Base-by-base conservation (phyloP, 495 filamentous ascomycete genomes). In the Bathelium albidoporum region DNA sequence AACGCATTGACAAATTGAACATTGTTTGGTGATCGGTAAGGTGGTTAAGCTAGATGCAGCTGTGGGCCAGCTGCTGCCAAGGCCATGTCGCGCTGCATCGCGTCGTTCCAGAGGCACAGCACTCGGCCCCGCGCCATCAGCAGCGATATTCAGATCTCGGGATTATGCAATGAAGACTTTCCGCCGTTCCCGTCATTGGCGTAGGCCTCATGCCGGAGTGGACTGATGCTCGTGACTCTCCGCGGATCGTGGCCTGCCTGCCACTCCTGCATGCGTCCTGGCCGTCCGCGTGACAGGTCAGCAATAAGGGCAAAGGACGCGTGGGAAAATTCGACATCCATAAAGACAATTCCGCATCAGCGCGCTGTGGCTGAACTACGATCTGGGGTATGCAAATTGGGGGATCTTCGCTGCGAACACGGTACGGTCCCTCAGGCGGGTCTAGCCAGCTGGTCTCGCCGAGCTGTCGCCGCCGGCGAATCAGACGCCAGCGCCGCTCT, bases 1-100 rank as follows among this genome's bases (percentile, higher is more conserved):
- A 55, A 29, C 24, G 49, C 49, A 26, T 28, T 55, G 49, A 55
- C 49, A 55, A 55, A 55, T 55, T 55, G 49, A 55, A 55, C 29
- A 28, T 11, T 7, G 49, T 55, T 12, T 49, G 20, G 49, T 20
- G 24, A 9, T 55, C 24, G 2, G 49, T 26, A 55, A 9, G 29
- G 4, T 55, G 7, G 10, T 12, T 24, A 29, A 26, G 22, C 22
- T 29, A n/a, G 22, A 55, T 29, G 49, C 49, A 29, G 22, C 26
- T 55, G 49, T 55, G 24, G 11, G 44, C 44, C 20, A 22, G 5
- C 34, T 5, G 11, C 44, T 49, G 44, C 44, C 14, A 22, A 5
- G 29, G 2, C 2, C 24, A 55, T 55, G 49, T 55, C 49, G 24
- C 16, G 49, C 12, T 29, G 12, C 49, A 20, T 55, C 24, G 24